Conservation (phyloP, 2,329 filamentous ascomycete genomes). For the Nigrospora oryzae region DNA sequence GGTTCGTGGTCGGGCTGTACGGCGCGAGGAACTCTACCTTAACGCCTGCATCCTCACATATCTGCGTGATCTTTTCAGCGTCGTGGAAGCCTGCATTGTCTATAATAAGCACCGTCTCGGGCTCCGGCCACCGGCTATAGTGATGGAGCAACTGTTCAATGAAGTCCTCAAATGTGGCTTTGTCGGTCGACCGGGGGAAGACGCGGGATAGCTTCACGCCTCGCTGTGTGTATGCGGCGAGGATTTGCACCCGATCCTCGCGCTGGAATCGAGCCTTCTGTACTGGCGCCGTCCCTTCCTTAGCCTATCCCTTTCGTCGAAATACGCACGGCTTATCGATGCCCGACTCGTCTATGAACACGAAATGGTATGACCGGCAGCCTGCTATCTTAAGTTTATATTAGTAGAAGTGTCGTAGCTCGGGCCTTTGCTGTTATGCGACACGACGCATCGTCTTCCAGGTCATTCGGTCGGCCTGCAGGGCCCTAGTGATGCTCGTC, state of each 20-base stretch:
- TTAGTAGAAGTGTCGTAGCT: constrained; percentile 4
- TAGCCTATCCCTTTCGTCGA: constrained; percentile 1
- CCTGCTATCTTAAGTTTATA: constrained; percentile 4
- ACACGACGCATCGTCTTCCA: constrained; percentile 3
- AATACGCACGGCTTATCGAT: constrained; percentile 2
- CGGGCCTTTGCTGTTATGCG: constrained; percentile 2
- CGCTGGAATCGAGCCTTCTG: constrained; percentile 2
- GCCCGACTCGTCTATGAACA: constrained; percentile 2
- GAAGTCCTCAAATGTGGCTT: constrained; percentile 1
- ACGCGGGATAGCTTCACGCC: constrained; percentile 1
- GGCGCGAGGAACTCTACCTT: constrained; percentile 1
- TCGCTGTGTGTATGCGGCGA: constrained; percentile 2
- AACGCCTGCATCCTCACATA: neutral
- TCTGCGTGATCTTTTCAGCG: neutral
- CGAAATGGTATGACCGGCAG: constrained; percentile 2
- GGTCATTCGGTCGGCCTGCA: constrained; percentile 1
- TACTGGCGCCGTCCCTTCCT: constrained; percentile 1
- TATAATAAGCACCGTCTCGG: neutral
- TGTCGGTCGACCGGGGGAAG: neutral
- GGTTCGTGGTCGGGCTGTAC: neutral
- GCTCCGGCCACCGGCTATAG: neutral
- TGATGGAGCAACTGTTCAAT: constrained; percentile 1
- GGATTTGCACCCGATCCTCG: neutral
- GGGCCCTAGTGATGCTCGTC: constrained; percentile 1
- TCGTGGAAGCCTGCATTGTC: neutral